Conservation (phyloP, 2,329 filamentous ascomycete genomes). For the Ascochyta pisi region DNA sequence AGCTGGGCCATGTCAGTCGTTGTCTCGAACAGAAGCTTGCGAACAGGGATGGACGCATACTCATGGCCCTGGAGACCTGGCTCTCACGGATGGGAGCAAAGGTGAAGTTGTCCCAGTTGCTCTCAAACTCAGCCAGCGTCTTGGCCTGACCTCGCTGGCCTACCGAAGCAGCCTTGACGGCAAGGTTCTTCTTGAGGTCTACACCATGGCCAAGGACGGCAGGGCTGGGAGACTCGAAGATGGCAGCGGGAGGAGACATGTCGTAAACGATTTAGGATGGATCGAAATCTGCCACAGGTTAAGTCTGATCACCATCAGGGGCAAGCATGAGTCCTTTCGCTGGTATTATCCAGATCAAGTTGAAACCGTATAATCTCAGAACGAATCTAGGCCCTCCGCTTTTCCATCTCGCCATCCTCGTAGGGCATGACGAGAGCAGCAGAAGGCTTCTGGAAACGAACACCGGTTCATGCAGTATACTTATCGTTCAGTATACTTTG, state of each 20-base stretch:
- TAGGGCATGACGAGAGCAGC: slow-evolving; percentile 4
- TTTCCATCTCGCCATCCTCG: slow-evolving; percentile 3
- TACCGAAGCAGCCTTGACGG: slow-evolving; percentile 56
- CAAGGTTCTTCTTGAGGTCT: slow-evolving; percentile 49
- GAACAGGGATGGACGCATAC: slow-evolving; percentile 15
- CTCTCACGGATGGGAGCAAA: slow-evolving; percentile 90
- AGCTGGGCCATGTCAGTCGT: slow-evolving; percentile 42
- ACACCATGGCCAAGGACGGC: slow-evolving; percentile 51
- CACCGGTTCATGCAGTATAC: slow-evolving; percentile 54
- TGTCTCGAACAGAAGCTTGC: background rate
- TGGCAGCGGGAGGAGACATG: slow-evolving; percentile 82
- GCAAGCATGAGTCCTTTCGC: slow-evolving; percentile 97
- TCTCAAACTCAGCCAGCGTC: slow-evolving; percentile 70
- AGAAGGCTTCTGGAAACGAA: slow-evolving; percentile 37
- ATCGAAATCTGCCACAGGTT: slow-evolving; percentile 42
- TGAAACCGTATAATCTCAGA: slow-evolving; percentile 92
- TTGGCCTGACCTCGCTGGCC: slow-evolving; percentile 58
- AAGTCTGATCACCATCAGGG: slow-evolving; percentile 44
- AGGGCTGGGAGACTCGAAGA: slow-evolving; percentile 62
- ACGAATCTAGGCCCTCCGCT: slow-evolving; percentile 46
- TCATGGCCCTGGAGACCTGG: slow-evolving; percentile 93
- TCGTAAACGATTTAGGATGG: slow-evolving; percentile 37
- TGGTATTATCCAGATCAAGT: slow-evolving; percentile 99
- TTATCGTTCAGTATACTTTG: slow-evolving; percentile 48
- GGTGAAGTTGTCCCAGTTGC: slow-evolving; percentile 81